Percentiles rank a stretch among this genome's conserved stretches.
Evolutionary conservation across 306 rosid genomes (phyloP).

Genomic region (Crataegus laevigata): DNA sequence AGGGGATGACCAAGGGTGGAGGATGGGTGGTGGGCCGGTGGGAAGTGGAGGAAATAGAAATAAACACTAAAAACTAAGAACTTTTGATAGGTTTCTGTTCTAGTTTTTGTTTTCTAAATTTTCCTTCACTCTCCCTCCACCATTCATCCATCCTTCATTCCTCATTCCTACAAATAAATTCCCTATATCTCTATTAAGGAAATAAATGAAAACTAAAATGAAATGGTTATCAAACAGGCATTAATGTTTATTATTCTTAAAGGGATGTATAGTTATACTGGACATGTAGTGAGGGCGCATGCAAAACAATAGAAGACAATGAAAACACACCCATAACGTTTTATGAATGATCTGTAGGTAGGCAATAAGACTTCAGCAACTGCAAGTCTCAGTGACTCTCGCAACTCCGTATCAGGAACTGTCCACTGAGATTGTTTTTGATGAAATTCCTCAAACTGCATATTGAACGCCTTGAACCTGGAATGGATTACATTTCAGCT

Average conservation of each 20-base stretch:
- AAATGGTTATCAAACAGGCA: too few species aligned
- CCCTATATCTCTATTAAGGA: neutral
- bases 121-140: neutral
- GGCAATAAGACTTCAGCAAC: conserved; percentile 94
- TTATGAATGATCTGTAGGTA: conserved; percentile 80
- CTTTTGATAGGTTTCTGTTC: neutral
- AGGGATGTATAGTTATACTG: neutral
- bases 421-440: conserved; percentile 98
- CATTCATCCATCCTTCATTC: neutral
- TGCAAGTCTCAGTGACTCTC: conserved; percentile 89
- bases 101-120: neutral
- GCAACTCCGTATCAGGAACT: conserved; percentile 84
- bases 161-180: neutral
- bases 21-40: neutral
- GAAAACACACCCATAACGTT: conserved; percentile 72
- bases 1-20: neutral
- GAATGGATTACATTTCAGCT: conserved; percentile 6
- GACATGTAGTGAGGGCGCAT: neutral
- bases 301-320: neutral
- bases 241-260: neutral
- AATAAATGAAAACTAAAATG: neutral
- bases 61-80: neutral
- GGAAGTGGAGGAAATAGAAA: neutral
- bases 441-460: conserved; percentile 90
- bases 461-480: conserved; percentile 78